A percentile compares a stretch with the other conserved stretches of the same genome.
Conservation (phyloP, 331 rosid species). For the Acacia concinna region DNA sequence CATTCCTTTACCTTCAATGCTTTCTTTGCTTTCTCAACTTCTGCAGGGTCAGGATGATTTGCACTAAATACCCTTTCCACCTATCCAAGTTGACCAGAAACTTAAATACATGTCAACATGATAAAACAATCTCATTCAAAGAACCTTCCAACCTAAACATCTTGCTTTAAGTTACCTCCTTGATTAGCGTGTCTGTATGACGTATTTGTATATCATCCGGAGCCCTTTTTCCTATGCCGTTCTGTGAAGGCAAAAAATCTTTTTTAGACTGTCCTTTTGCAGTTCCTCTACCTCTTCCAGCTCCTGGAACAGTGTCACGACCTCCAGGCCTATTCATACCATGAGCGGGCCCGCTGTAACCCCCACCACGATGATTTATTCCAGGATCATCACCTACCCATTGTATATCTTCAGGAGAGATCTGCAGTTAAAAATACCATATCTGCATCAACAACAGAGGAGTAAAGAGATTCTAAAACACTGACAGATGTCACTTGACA, state of each 20-base stretch:
- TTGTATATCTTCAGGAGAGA: conserved; percentile 85
- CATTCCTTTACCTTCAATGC: conserved; percentile 63
- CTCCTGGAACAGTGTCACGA: conserved; percentile 61
- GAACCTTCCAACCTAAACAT: background rate
- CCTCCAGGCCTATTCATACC: conserved; percentile 70
- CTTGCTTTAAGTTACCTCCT: conserved; percentile 62
- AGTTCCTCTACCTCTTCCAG: conserved; percentile 90
- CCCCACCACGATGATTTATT: conserved; percentile 70
- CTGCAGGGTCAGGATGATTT: conserved; percentile 81
- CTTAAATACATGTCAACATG: background rate
- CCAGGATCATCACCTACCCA: conserved; percentile 96
- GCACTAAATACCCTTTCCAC: conserved; percentile 91
- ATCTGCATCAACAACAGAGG: conserved; percentile 39
- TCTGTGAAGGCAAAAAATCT: conserved; percentile 73
- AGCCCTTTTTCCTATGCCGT: conserved; percentile 80
- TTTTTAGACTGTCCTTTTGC: conserved; percentile 72
- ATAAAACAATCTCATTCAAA: conserved; percentile 19
- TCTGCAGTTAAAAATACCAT: conserved; percentile 57
- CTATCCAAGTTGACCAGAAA: conserved; percentile 42
- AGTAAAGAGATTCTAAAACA: conserved; percentile 20
- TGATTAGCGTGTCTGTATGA: conserved; percentile 80
- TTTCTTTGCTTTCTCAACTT: conserved; percentile 89
- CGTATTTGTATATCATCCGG: conserved; percentile 82
- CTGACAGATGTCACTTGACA: conserved; percentile 5
- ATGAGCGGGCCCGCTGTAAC: conserved; percentile 62